Conservation (phyloP, 2,329 filamentous ascomycete species). For the Neofusicoccum ribis region DNA sequence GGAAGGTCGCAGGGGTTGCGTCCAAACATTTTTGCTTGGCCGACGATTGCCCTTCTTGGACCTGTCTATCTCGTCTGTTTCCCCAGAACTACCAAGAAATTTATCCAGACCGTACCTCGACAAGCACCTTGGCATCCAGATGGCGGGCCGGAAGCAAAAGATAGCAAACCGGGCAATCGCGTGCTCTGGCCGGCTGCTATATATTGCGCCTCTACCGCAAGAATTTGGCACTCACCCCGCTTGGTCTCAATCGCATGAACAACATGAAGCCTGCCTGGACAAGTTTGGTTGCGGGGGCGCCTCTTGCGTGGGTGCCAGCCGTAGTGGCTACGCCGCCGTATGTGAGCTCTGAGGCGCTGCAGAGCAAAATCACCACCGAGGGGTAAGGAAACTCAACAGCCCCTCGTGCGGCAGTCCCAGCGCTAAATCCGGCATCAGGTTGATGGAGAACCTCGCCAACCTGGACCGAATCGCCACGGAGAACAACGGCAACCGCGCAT, state of each 20-base stretch:
- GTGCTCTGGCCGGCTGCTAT: neutral
- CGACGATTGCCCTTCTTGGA: neutral
- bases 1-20: neutral
- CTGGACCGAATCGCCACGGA: constrained; percentile 56
- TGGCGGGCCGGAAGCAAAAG: neutral
- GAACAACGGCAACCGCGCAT: constrained; percentile 62
- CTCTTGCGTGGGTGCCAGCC: neutral
- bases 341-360: constrained; percentile 42
- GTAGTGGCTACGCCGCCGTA: constrained; percentile 22
- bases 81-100: neutral
- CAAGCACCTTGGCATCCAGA: neutral
- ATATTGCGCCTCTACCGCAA: neutral
- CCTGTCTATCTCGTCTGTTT: constrained; percentile 2
- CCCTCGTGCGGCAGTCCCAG: too few relatives aligned
- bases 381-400: constrained; percentile 28
- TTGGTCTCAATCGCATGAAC: too few relatives aligned
- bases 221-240: neutral
- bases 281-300: neutral
- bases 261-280: neutral
- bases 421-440: constrained; percentile 34
- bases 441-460: constrained; percentile 56
- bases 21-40: neutral
- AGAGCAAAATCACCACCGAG: constrained; percentile 41
- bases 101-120: neutral
- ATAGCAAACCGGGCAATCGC: neutral